A percentile compares a stretch with the other conserved stretches of the same genome.
Conservation (phyloP, 169 alveolate species). For the Cryptosporidium bovis region DNA sequence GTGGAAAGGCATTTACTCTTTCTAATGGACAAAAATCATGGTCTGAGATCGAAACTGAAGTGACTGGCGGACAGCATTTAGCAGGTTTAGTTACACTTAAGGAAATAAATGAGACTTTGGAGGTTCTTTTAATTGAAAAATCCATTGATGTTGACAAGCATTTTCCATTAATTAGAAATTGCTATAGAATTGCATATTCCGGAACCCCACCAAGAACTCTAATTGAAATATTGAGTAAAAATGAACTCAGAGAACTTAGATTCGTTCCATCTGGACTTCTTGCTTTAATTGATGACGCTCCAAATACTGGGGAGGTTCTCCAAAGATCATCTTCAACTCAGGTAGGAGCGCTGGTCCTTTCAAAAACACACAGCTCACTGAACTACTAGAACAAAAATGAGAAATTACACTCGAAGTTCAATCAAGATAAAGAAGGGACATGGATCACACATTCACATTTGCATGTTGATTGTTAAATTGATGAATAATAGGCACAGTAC, state of each 20-base stretch:
- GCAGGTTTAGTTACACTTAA: slow-evolving; percentile 58
- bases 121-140: slow-evolving; percentile 41
- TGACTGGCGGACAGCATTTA: slow-evolving; percentile 90
- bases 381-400: neutral
- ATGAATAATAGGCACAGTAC: too few relatives aligned
- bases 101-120: slow-evolving; percentile 69
- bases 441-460: neutral
- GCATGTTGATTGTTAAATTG: neutral
- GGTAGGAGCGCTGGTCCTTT: slow-evolving; percentile 52
- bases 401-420: too few relatives aligned
- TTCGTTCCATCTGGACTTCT: slow-evolving; percentile 72
- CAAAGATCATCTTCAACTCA: slow-evolving; percentile 61
- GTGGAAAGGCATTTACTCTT: slow-evolving; percentile 91
- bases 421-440: too few relatives aligned
- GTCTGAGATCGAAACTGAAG: slow-evolving; percentile 88
- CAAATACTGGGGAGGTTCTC: slow-evolving; percentile 50
- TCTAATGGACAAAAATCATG: slow-evolving; percentile 85
- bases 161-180: slow-evolving; percentile 58
- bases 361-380: slow-evolving; percentile 58
- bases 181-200: slow-evolving; percentile 48
- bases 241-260: slow-evolving; percentile 60
- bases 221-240: slow-evolving; percentile 24
- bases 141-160: slow-evolving; percentile 66
- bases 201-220: slow-evolving; percentile 49
- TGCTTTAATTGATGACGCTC: slow-evolving; percentile 53